Percentiles rank a stretch among this genome's conserved stretches.
Evolutionary conservation across 768 basidiomycete species (phyloP).

Genomic region (Suillus spraguei): DNA sequence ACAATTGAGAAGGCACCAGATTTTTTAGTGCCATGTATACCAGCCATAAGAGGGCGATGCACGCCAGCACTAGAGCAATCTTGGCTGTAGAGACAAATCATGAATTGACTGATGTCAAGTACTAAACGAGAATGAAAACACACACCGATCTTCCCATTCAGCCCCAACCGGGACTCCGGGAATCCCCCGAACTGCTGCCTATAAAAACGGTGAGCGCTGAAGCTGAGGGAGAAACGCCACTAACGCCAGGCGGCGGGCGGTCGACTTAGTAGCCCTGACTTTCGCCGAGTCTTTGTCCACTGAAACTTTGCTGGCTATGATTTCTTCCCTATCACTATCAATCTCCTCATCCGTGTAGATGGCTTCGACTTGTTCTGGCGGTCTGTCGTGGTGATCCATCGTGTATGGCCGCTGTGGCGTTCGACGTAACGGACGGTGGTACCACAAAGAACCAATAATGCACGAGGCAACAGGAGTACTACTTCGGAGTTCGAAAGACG

Average conservation of each 20-base stretch:
- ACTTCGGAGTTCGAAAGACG: constrained; percentile 1
- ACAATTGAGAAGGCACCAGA: constrained; percentile 22
- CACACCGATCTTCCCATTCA: constrained; percentile 23
- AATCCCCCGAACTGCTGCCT: constrained; percentile 30
- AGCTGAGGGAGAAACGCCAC: neutral
- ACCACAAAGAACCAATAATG: too few species aligned
- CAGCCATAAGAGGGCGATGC: constrained; percentile 18
- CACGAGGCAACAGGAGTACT: neutral
- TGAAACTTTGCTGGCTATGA: neutral
- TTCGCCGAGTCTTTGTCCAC: neutral
- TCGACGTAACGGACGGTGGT: neutral
- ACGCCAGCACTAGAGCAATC: constrained; percentile 21
- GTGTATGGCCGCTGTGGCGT: neutral
- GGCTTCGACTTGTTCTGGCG: neutral
- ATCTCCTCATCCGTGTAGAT: neutral
- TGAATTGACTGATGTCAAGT: neutral
- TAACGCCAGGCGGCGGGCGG: neutral
- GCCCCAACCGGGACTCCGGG: constrained; percentile 26
- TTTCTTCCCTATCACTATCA: neutral
- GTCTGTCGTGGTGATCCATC: neutral
- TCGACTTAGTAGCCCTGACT: neutral
- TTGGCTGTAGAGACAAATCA: neutral
- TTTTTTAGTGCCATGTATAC: constrained; percentile 22
- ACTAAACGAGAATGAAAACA: neutral
- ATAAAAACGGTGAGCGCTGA: neutral